These are phyloP conservation scores for Knoxdaviesia proteae DNA, from an alignment of 2,329 filamentous ascomycete species.

Conservation along the genomic window DNA sequence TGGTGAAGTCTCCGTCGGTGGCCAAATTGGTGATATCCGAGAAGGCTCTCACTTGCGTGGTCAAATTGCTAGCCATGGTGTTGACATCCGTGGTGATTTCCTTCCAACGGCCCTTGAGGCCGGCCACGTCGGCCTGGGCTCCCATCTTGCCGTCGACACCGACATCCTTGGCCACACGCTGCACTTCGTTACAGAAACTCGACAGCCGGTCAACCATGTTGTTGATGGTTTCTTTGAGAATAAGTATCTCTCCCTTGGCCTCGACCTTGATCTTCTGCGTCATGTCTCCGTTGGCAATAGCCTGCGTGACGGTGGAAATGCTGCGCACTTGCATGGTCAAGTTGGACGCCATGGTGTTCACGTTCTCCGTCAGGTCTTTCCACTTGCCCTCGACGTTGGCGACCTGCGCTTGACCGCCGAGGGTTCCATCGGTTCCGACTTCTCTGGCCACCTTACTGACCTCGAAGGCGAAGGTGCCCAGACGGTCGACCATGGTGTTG, in stretches of 20 bases:
- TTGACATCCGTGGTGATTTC: constrained; percentile 96
- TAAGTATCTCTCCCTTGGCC: constrained; percentile 82
- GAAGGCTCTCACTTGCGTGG: constrained; percentile 91
- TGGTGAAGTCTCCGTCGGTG: constrained; percentile 91
- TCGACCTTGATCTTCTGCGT: constrained; percentile 90
- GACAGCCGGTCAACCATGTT: constrained; percentile 95
- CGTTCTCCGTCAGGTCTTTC: constrained; percentile 87
- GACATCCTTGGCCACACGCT: constrained; percentile 87
- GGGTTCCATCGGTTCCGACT: constrained; percentile 85
- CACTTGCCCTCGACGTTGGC: constrained; percentile 94
- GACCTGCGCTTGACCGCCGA: constrained; percentile 83
- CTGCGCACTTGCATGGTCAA: constrained; percentile 60
- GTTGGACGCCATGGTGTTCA: constrained; percentile 57
- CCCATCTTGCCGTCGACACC: constrained; percentile 98
- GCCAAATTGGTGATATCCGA: constrained; percentile 97
- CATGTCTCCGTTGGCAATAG: constrained; percentile 89
- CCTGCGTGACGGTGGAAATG: constrained; percentile 85
- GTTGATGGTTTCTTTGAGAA: constrained; percentile 91
- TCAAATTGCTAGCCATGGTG: constrained; percentile 65
- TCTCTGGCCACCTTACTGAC: constrained; percentile 90
- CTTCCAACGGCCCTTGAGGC: constrained; percentile 87
- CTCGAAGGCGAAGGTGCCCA: constrained; percentile 89
- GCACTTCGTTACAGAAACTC: constrained; percentile 89
- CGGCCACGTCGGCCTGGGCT: constrained; percentile 83
- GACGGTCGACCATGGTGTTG: constrained; percentile 95